Percentiles rank a stretch among this genome's conserved stretches.
Conservation (phyloP, 2,329 filamentous ascomycete genomes). For the Tolypocladium paradoxum region DNA sequence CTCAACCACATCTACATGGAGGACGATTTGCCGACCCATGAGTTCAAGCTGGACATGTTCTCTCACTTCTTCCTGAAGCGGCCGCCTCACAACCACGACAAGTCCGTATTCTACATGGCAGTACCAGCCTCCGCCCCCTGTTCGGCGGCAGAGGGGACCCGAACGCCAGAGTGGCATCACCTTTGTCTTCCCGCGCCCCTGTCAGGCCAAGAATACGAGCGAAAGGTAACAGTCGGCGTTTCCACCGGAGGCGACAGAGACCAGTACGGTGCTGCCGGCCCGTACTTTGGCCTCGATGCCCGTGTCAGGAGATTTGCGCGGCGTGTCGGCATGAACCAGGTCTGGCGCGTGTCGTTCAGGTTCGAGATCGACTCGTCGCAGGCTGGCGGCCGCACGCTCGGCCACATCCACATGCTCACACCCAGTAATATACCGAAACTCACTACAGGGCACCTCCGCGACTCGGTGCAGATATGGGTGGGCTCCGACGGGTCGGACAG, state of each 20-base stretch:
- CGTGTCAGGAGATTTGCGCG: not conserved
- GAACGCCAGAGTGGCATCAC: not conserved
- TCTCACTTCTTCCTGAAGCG: not conserved
- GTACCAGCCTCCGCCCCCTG: not conserved
- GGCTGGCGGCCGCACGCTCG: not conserved
- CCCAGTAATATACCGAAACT: not conserved
- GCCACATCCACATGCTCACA: not conserved
- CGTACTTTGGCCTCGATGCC: not conserved
- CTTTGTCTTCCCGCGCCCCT: not conserved
- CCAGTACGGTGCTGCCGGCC: not conserved
- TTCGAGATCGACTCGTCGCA: not conserved
- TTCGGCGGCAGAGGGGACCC: not conserved
- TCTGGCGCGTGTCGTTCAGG: not conserved
- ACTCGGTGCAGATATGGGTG: not conserved
- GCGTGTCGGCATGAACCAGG: not conserved
- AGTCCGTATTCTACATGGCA: not conserved
- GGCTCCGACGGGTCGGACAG: not conserved
- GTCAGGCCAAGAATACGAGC: not conserved
- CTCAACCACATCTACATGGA: not conserved
- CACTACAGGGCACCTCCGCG: not conserved
- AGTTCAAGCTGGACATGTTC: not conserved
- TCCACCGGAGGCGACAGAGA: not conserved
- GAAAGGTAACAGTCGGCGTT: not conserved
- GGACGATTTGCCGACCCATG: not conserved
- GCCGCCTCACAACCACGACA: not conserved